A percentile compares a stretch with the other conserved stretches of the same genome.
Evolutionary conservation across 306 rosid species (phyloP).

Genomic region (Trifolium pratense): DNA sequence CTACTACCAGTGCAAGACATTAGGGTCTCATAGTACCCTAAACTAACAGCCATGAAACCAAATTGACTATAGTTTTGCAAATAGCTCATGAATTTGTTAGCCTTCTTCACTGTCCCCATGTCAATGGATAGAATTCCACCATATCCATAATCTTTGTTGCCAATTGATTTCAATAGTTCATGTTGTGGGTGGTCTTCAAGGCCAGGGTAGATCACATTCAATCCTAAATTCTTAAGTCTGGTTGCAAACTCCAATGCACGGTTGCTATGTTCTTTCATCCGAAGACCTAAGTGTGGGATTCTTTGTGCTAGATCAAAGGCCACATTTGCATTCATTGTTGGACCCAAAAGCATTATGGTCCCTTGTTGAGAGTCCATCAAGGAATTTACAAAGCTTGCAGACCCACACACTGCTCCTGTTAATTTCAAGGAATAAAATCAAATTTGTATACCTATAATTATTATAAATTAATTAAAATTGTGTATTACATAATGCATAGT

Average conservation of each 20-base stretch:
- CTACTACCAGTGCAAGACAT: conserved; percentile 94
- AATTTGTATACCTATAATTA: not conserved
- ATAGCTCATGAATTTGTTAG: conserved; percentile 62
- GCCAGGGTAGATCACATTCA: conserved; percentile 81
- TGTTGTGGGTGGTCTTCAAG: conserved; percentile 79
- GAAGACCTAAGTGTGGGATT: conserved; percentile 68
- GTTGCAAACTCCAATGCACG: conserved; percentile 69
- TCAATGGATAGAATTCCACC: conserved; percentile 87
- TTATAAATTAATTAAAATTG: no score
- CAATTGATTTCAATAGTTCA: conserved; percentile 56
- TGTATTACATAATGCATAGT: no score
- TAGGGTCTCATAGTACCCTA: conserved; percentile 85
- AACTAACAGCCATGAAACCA: conserved; percentile 85
- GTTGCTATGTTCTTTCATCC: conserved; percentile 75
- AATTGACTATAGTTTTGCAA: conserved; percentile 70
- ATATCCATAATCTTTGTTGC: conserved; percentile 67
- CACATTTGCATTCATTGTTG: conserved; percentile 90
- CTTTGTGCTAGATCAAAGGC: conserved; percentile 87
- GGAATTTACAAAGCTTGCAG: conserved; percentile 64
- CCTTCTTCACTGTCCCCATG: conserved; percentile 79
- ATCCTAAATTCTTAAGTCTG: conserved; percentile 64
- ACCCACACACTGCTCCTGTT: conserved; percentile 85
- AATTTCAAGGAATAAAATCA: not conserved
- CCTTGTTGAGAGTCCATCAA: conserved; percentile 92
- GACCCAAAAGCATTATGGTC: conserved; percentile 75